Evolutionary conservation across 2,329 filamentous ascomycete genomes (phyloP), one percentile per base, ranked within the genome.

Genomic region (Didymella exigua): DNA sequence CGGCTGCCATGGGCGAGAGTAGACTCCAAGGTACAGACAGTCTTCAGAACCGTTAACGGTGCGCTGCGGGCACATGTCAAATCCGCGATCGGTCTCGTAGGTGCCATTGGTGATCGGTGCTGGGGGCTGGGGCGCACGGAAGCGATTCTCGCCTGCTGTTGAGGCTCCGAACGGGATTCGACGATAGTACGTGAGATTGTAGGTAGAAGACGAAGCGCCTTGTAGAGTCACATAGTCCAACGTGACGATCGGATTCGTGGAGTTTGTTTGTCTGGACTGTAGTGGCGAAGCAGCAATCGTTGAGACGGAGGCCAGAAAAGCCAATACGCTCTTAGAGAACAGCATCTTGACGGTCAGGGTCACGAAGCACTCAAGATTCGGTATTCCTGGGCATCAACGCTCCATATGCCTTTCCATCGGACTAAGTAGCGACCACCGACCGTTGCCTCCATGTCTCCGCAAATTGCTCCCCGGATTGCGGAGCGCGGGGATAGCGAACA

Each of bases 91-190:
- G 2, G 83, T 83, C 66, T 86, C 71, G 66, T 86, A 87, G 4
- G 76, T 77, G 54, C 76, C 79, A 71, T 80, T 76, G 3, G 68
- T 74, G 48, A 85, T 75, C 0, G 70, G 71, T 0, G 71, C 21
- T 1, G 84, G 84, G 6, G 84, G 83, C 59, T 88, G 85, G 2
- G 85, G 85, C 0, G 79, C 83, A 47, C 84, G 80, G 65, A 87
- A 88, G 5, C 85, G 80, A 62, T 86, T 86, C 41, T 77, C 65
- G 1, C 84, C 83, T 11, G 78, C 73, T 13, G 85, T 84, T 1
- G 85, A 82, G 11, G 84, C 82, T 5, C 82, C 84, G 61, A 83
- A 88, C 14, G 85, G 85, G 43, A 87, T 85, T 61, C 82, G 85
- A 57, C 80, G 81, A 72, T 79, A 87, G 70, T 85, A 84, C 23